Evolutionary conservation across 345 rosid species (phyloP).

Genomic region (Gossypium stocksii): DNA sequence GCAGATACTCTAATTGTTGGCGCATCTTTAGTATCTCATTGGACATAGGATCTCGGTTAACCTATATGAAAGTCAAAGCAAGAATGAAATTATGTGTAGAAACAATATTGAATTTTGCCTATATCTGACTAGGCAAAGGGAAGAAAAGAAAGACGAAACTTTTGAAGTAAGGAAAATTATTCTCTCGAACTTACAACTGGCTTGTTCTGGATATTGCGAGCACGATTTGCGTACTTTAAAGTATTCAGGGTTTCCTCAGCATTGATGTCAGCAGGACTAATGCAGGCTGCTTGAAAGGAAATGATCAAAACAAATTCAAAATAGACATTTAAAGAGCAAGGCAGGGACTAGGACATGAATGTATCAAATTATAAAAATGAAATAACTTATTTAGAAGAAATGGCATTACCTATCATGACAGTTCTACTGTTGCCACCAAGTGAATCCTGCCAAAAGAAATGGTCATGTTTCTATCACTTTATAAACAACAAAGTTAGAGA

Average conservation of each 20-base stretch:
- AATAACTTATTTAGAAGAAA: conserved; percentile 9
- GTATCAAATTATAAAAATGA: not conserved
- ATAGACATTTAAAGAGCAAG: not conserved
- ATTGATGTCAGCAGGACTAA: conserved; percentile 98
- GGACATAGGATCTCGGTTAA: conserved; percentile 95
- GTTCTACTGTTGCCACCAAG: conserved; percentile 99
- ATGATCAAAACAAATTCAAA: not conserved
- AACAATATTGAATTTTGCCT: not conserved
- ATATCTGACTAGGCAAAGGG: not conserved
- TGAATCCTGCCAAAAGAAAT: conserved; percentile 67
- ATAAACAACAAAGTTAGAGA: not conserved
- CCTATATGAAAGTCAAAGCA: conserved; percentile 36
- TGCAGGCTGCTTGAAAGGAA: conserved; percentile 61
- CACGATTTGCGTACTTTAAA: conserved; percentile 96
- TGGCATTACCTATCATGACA: conserved; percentile 81
- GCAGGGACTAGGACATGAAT: not conserved
- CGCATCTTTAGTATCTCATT: conserved; percentile 98
- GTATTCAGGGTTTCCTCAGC: conserved; percentile 99
- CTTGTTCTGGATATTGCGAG: conserved; percentile 94
- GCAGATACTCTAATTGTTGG: conserved; percentile 87
- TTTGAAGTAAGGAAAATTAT: conserved; percentile 5
- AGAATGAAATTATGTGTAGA: not conserved
- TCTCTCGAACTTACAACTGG: conserved; percentile 72
- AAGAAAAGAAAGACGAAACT: not conserved
- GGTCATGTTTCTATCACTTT: conserved; percentile 9